Percentiles rank a stretch among this genome's conserved stretches.
Evolutionary conservation across 2,329 filamentous ascomycete genomes (phyloP).

Genomic region (Escovopsis sp.): DNA sequence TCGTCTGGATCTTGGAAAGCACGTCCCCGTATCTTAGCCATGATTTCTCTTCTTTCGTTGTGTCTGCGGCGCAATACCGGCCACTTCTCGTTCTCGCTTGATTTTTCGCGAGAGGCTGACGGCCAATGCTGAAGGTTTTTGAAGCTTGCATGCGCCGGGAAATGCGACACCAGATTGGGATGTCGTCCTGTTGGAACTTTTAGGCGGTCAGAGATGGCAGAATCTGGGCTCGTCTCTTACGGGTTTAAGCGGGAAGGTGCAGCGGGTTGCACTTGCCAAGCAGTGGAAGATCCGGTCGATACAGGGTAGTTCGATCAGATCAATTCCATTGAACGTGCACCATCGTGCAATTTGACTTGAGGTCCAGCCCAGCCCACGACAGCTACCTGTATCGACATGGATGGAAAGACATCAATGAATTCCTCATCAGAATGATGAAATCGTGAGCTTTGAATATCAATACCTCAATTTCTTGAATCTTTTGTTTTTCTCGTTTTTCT

Average conservation of each 20-base stretch:
- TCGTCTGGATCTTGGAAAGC: constrained; percentile 50
- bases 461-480: too few species aligned
- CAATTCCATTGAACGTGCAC: too few species aligned
- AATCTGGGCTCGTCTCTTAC: constrained; percentile 10
- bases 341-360: too few species aligned
- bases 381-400: too few species aligned
- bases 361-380: too few species aligned
- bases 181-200: constrained; percentile 24
- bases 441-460: too few species aligned
- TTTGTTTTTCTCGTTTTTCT: too few species aligned
- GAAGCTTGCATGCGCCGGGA: constrained; percentile 18
- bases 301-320: too few species aligned
- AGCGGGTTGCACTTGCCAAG: neutral
- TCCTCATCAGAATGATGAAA: too few species aligned
- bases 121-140: constrained; percentile 2
- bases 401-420: too few species aligned
- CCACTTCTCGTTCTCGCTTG: constrained; percentile 4
- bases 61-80: too few species aligned
- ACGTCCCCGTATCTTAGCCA: constrained; percentile 37
- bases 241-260: neutral
- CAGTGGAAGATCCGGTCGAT: too few species aligned
- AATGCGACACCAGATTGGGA: constrained; percentile 14
- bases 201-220: constrained; percentile 36
- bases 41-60: constrained; percentile 15
- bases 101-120: neutral